Percentiles rank a stretch among this genome's conserved stretches.
These are phyloP conservation scores for Citrus maxima DNA, from an alignment of 345 rosid genomes.

Conservation along the genomic window DNA sequence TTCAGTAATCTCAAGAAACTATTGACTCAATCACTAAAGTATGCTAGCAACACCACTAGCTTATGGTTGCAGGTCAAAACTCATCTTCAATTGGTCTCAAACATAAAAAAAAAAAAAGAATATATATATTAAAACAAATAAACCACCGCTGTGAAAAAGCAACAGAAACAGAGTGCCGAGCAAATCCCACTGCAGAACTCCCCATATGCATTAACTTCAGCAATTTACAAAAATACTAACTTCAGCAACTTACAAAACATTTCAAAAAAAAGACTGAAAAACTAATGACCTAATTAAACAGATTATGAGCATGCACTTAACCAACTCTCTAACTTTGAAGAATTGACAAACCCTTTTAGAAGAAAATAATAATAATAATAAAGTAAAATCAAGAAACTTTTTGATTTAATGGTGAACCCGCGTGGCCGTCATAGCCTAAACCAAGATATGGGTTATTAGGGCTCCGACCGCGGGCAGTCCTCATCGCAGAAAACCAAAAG, in stretches of 20 bases:
- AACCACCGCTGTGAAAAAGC: neutral
- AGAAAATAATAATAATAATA: accelerated
- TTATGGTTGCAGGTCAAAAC: no score
- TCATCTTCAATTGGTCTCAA: no score
- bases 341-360: neutral
- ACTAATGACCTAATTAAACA: neutral
- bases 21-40: no score
- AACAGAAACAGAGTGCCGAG: neutral
- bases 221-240: neutral
- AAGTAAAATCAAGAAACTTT: neutral
- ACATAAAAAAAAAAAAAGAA: no score
- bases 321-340: neutral
- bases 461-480: conserved; percentile 84
- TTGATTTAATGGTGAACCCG: conserved; percentile 36
- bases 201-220: neutral
- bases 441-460: neutral
- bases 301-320: no score
- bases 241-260: neutral
- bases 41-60: no score
- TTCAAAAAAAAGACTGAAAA: no score
- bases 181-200: neutral
- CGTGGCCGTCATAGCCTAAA: conserved; percentile 60
- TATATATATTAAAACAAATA: no score
- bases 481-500: conserved; percentile 52
- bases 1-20: no score